Base-by-base conservation (phyloP, 345 rosid species). In the Citrus sp. region DNA sequence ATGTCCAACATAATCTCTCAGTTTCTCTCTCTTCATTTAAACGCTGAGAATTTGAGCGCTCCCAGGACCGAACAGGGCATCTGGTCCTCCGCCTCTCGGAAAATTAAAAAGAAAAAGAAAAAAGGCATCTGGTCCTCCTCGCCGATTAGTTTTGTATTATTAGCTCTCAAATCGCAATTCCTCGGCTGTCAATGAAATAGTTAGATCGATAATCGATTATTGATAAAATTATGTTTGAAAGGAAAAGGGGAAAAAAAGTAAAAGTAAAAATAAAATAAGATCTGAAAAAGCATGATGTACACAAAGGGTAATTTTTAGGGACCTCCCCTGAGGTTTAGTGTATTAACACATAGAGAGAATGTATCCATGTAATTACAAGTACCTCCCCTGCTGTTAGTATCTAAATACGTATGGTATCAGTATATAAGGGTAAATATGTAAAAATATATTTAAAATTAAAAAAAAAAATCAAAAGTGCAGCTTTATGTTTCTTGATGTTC, bases 21-120 rank as follows among this genome's bases (percentile, higher is more conserved):
- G 22, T n/a, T 19, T 30, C 40, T 72, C 81, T 73, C 81, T 40
- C 62, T 3, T 5, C 78, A 74, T 67, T 74, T 74, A 74, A 67
- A 42, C 7, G 14, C 30, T 7, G 24, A 35, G 79, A 80, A 75
- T 80, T 80, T 80, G 51, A 69, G 42, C 21, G 21, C 42, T 75
- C 49, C 79, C 5, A 80, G 1, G 51, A 12, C 51, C 5, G 65
- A 35, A 27, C 24, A 24, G 25, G 4, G 55, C 18, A 62, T 13
- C 59, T 24, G 38, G 58, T 60, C 68, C 56, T 19, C 70, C 77
- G 1, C 46, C 46, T 40, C 46, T 40, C 46, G 46, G 46, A 38
- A 38, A 38, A 8, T 38, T 38, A 38, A 38, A 38, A 35, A 35
- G 40, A 2, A 7, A 38, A 38, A 40, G 2, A 40, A 9, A 40